Evolutionary conservation across 768 basidiomycete genomes (phyloP).

Genomic region (Albatrellus ellisii): DNA sequence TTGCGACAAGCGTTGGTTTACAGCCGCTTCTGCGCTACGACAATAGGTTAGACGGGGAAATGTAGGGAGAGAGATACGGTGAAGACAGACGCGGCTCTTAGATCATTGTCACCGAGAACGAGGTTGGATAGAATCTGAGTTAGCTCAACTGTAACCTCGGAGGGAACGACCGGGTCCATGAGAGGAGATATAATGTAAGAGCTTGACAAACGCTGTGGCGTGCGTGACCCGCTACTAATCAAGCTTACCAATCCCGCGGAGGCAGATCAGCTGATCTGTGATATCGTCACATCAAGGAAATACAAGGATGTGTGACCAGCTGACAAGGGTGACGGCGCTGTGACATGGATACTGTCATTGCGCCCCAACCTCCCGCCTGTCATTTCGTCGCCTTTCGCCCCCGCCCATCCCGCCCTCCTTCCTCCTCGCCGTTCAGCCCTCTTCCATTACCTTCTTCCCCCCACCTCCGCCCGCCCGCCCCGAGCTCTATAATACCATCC

Average conservation of each 20-base stretch:
- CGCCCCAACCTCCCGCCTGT: too few relatives aligned
- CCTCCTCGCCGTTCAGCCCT: not conserved
- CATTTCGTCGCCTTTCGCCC: not conserved
- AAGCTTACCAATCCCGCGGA: too few relatives aligned
- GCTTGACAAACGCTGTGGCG: too few relatives aligned
- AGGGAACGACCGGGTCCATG: slow-evolving; percentile 24
- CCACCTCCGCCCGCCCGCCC: not conserved
- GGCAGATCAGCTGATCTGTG: too few relatives aligned
- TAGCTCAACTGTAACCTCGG: slow-evolving; percentile 62
- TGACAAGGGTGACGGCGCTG: too few relatives aligned
- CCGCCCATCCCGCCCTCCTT: not conserved
- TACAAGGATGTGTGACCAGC: not conserved
- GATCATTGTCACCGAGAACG: slow-evolving; percentile 73
- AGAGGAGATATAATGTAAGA: too few relatives aligned
- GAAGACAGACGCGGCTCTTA: slow-evolving; percentile 46
- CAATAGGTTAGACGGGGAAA: not conserved
- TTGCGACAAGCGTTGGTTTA: slow-evolving; percentile 67
- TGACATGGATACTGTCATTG: too few relatives aligned
- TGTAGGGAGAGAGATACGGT: slow-evolving; percentile 1
- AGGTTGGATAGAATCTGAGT: slow-evolving; percentile 80
- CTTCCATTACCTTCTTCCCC: not conserved
- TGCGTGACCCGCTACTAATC: too few relatives aligned
- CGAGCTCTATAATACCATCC: not conserved
- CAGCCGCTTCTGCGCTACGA: slow-evolving; percentile 61
- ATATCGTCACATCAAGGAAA: too few relatives aligned